phyloP scores from a whole-genome alignment of 495 filamentous ascomycete genomes.

The Glonium stellatum region DNA sequence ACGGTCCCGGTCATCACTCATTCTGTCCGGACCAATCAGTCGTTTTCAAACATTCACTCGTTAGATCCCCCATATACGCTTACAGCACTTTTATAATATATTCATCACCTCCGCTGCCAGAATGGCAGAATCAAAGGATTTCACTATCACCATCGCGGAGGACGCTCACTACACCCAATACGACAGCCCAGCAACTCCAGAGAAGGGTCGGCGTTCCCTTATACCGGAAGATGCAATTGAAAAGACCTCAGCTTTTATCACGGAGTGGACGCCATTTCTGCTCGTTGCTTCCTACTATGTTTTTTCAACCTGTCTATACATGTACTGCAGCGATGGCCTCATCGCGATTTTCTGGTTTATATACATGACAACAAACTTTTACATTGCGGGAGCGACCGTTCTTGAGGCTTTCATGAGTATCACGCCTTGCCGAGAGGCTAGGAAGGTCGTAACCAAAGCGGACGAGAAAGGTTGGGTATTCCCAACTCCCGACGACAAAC shows the following conservation, averaged over 20 bases:
- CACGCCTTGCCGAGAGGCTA: slow-evolving; percentile 28
- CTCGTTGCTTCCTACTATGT: slow-evolving; percentile 38
- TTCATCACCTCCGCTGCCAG: not conserved
- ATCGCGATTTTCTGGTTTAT: slow-evolving; percentile 37
- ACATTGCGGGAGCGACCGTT: slow-evolving; percentile 35
- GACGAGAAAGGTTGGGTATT: slow-evolving; percentile 35
- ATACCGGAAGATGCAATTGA: slow-evolving; percentile 2
- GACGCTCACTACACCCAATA: not conserved
- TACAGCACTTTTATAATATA: not conserved
- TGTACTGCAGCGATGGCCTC: slow-evolving; percentile 29
- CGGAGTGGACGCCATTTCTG: slow-evolving; percentile 37
- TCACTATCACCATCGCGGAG: slow-evolving; percentile 20
- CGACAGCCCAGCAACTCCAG: not conserved
- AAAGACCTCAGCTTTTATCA: slow-evolving; percentile 25
- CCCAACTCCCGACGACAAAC: slow-evolving; percentile 33
- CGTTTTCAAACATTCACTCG: not conserved
- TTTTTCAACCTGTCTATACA: slow-evolving; percentile 36
- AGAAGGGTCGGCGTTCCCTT: not conserved
- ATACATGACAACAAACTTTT: slow-evolving; percentile 37
- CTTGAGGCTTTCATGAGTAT: slow-evolving; percentile 38
- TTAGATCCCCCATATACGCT: not conserved
- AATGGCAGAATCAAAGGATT: slow-evolving; percentile 18
- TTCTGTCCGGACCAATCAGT: slow-evolving; percentile 12
- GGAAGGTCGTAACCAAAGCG: slow-evolving; percentile 30
- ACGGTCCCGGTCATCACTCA: slow-evolving; percentile 14